Evolutionary conservation across 1,139 yeast species (phyloP).

Genomic region (Scheffersomyces titani): DNA sequence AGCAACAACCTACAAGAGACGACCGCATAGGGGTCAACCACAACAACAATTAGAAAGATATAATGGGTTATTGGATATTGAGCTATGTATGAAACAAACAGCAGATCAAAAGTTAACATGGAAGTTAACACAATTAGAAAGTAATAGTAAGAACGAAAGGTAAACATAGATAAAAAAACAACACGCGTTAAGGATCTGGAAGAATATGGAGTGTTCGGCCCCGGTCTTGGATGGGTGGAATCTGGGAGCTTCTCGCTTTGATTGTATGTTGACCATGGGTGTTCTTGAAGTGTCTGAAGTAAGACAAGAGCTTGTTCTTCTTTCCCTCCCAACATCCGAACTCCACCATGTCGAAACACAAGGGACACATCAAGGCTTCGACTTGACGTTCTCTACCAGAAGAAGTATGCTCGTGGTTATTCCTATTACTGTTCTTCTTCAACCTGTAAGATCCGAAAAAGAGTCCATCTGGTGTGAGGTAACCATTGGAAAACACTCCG

Average conservation of each 20-base stretch:
- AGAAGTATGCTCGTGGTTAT: slow-evolving; percentile 5
- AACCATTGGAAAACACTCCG: slow-evolving; percentile 35
- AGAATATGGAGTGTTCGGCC: slow-evolving; percentile 10
- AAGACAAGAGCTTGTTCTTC: slow-evolving; percentile 17
- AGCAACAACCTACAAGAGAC: slow-evolving; percentile 6
- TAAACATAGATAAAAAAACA: not conserved
- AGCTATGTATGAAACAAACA: no score
- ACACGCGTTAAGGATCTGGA: not conserved
- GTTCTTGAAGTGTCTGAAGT: slow-evolving; percentile 21
- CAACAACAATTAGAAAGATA: not conserved
- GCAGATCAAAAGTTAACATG: not conserved
- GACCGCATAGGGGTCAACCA: slow-evolving; percentile 10
- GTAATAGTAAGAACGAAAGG: not conserved
- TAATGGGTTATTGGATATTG: no score
- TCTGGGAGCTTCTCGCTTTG: slow-evolving; percentile 1
- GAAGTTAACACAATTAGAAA: not conserved
- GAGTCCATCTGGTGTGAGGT: slow-evolving; percentile 23
- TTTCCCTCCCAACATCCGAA: slow-evolving; percentile 21
- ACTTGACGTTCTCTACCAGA: slow-evolving; percentile 10
- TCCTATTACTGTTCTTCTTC: not conserved
- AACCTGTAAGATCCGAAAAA: slow-evolving; percentile 15
- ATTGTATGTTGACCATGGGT: slow-evolving; percentile 5
- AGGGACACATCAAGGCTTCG: slow-evolving; percentile 19
- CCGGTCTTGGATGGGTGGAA: slow-evolving; percentile 8
- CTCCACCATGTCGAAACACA: slow-evolving; percentile 17